Conservation (phyloP, 306 rosid genomes). For the Prunus dulcis region DNA sequence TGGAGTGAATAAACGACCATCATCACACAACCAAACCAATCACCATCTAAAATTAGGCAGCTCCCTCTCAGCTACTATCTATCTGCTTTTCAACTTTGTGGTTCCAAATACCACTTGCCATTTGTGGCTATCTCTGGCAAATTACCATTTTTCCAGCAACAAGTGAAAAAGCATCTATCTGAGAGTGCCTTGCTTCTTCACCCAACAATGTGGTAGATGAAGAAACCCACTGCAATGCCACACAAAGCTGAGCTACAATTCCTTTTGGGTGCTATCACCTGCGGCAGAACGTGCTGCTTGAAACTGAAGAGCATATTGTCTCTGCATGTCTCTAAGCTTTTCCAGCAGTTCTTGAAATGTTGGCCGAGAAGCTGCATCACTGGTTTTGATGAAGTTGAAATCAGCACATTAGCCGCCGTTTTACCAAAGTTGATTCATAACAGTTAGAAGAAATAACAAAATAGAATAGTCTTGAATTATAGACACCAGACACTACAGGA, state of each 20-base stretch:
- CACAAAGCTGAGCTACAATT: constrained; percentile 40
- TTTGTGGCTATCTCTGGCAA: not conserved
- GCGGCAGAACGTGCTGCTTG: constrained; percentile 68
- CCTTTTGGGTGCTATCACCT: constrained; percentile 59
- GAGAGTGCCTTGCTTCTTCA: not conserved
- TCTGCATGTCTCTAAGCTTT: constrained; percentile 69
- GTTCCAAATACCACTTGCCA: constrained; percentile 27
- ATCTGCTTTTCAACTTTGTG: constrained; percentile 20
- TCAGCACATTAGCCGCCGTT: constrained; percentile 1
- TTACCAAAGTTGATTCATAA: not conserved
- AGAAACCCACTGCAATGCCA: constrained; percentile 2
- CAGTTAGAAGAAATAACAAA: not conserved
- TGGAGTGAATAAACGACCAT: constrained; percentile 29
- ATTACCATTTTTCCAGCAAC: not conserved
- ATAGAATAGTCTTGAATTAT: not conserved
- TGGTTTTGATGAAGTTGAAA: constrained; percentile 36
- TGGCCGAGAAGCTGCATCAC: constrained; percentile 79
- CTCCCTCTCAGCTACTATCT: no score
- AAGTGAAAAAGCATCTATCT: not conserved
- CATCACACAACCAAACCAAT: constrained; percentile 32
- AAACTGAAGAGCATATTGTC: constrained; percentile 55
- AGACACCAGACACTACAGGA: not conserved
- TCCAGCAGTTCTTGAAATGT: constrained; percentile 82
- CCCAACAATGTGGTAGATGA: constrained; percentile 27
- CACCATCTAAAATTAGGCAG: constrained; percentile 30